Percentiles rank a stretch among this genome's conserved stretches.
phyloP scores from a whole-genome alignment of 805 yeast species.

The Candida takata region DNA sequence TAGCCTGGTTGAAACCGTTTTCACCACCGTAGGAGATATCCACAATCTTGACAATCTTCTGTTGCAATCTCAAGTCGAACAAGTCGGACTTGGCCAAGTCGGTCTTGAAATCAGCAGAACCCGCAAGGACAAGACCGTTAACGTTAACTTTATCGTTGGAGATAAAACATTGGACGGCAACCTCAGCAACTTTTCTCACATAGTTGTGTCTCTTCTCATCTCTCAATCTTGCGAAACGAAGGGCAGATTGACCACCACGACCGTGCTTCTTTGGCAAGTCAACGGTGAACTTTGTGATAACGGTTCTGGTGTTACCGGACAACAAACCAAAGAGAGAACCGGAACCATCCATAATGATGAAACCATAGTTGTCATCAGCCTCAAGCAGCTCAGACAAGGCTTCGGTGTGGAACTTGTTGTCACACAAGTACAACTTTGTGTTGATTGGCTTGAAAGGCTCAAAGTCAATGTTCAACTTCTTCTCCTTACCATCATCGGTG shows the following conservation, averaged over 20 bases:
- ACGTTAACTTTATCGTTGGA: constrained; percentile 92
- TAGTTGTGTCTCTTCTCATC: constrained; percentile 99
- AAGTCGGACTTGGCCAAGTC: constrained; percentile 89
- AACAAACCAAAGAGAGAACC: constrained; percentile 94
- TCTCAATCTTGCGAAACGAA: constrained; percentile 98
- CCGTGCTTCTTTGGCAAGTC: constrained; percentile 99
- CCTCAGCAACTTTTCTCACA: constrained; percentile 97
- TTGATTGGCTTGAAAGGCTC: constrained; percentile 99
- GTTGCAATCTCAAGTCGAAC: constrained; percentile 84
- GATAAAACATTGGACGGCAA: constrained; percentile 94
- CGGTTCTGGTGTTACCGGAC: constrained; percentile 95
- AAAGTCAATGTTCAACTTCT: constrained; percentile 92
- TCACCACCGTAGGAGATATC: constrained; percentile 99
- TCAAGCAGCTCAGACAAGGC: constrained; percentile 90
- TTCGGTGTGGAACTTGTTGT: constrained; percentile 97
- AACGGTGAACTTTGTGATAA: constrained; percentile 91
- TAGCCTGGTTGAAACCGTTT: constrained; percentile 98
- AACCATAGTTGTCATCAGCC: constrained; percentile 94
- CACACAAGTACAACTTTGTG: constrained; percentile 94
- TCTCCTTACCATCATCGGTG: constrained; percentile 95
- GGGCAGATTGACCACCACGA: constrained; percentile 99
- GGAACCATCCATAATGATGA: constrained; percentile 99
- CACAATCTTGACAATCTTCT: constrained; percentile 84
- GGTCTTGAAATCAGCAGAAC: constrained; percentile 98
- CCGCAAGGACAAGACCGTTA: constrained; percentile 92